Percentiles rank a stretch among this genome's conserved stretches.
Conservation (phyloP, 2,329 filamentous ascomycete species). For the Ascochyta rabiei region DNA sequence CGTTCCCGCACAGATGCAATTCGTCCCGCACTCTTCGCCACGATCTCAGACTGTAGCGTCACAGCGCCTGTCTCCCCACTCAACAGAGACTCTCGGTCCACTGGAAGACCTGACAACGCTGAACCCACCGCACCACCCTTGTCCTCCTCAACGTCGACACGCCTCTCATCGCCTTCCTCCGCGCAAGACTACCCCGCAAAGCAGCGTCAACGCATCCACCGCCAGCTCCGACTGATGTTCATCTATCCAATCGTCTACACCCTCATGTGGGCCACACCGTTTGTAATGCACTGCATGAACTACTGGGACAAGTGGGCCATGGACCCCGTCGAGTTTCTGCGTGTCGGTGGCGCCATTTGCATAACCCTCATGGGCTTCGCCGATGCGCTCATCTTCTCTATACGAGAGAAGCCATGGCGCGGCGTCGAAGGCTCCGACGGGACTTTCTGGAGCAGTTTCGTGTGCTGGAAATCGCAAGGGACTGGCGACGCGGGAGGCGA, state of each 20-base stretch:
- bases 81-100: background rate
- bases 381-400: conserved; percentile 71
- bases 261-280: conserved; percentile 74
- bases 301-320: conserved; percentile 61
- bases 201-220: conserved; percentile 63
- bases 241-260: conserved; percentile 78
- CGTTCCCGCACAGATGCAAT: background rate
- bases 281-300: conserved; percentile 66
- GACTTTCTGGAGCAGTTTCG: conserved; percentile 48
- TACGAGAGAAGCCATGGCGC: conserved; percentile 74
- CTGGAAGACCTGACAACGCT: too few species aligned
- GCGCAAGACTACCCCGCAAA: conserved; percentile 19
- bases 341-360: conserved; percentile 62
- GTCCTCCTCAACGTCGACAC: background rate
- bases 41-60: conserved; percentile 14
- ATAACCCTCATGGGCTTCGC: conserved; percentile 70
- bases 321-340: conserved; percentile 63
- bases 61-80: background rate
- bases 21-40: conserved; percentile 13
- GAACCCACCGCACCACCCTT: background rate
- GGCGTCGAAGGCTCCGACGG: conserved; percentile 56
- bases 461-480: background rate
- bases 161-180: background rate
- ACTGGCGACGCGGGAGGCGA: too few species aligned
- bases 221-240: conserved; percentile 74